Percentiles rank a stretch among this genome's conserved stretches.
Conservation (phyloP, 208 protist genomes). For the Trypanosoma cruzi region DNA sequence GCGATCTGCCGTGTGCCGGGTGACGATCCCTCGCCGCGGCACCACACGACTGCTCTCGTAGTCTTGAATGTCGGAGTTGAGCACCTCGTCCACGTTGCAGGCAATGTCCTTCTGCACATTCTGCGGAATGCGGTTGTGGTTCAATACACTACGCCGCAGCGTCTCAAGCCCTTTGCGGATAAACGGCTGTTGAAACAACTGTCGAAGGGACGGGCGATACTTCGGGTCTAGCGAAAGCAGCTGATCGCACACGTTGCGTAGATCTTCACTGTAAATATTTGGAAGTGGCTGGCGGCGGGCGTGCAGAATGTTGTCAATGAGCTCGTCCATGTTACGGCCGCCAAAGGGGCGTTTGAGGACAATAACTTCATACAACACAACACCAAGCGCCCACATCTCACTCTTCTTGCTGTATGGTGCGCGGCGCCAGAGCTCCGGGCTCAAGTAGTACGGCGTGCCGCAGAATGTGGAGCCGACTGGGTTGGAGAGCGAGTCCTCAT, state of each 20-base stretch:
- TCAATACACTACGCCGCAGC: conserved; percentile 75
- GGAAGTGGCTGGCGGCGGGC: conserved; percentile 55
- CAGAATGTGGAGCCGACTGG: conserved; percentile 87
- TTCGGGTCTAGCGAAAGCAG: conserved; percentile 66
- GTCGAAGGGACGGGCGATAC: conserved; percentile 57
- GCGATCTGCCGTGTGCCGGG: conserved; percentile 70
- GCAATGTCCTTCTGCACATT: conserved; percentile 65
- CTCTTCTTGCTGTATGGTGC: conserved; percentile 94
- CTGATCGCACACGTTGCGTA: conserved; percentile 57
- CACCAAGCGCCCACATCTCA: conserved; percentile 93
- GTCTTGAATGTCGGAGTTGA: conserved; percentile 41
- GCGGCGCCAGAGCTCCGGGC: conserved; percentile 91
- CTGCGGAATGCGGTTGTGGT: conserved; percentile 63
- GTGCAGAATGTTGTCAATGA: conserved; percentile 85
- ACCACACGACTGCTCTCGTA: conserved; percentile 38
- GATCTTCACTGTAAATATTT: conserved; percentile 39
- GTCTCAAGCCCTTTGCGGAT: conserved; percentile 63
- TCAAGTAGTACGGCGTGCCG: conserved; percentile 93
- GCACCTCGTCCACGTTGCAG: conserved; percentile 54
- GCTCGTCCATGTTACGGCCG: conserved; percentile 84
- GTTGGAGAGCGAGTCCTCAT: conserved; percentile 86
- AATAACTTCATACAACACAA: conserved; percentile 88
- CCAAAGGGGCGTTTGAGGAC: conserved; percentile 81
- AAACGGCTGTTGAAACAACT: conserved; percentile 74
- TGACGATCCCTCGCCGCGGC: conserved; percentile 44